Conservation (phyloP, 2,329 filamentous ascomycete genomes). For the Cladosporium sphaerospermum region DNA sequence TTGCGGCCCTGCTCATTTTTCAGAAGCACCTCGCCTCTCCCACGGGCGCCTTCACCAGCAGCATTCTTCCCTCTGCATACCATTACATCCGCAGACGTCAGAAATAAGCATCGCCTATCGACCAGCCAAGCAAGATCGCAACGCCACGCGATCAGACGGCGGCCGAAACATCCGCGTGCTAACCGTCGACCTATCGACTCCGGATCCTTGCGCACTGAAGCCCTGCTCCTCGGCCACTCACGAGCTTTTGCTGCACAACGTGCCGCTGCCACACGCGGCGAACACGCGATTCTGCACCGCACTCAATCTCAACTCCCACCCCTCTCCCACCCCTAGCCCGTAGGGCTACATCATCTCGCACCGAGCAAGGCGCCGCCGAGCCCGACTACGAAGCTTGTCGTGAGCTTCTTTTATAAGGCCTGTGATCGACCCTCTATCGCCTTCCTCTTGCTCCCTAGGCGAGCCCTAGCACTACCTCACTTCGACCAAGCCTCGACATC, state of each 20-base stretch:
- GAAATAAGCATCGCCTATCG: constrained; percentile 2
- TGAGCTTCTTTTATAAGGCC: constrained; percentile 7
- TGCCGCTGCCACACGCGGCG: constrained; percentile 10
- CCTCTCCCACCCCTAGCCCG: not conserved
- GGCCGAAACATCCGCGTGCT: not conserved
- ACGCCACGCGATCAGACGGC: constrained; percentile 5
- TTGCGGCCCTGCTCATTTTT: constrained; percentile 7
- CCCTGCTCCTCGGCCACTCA: constrained; percentile 4
- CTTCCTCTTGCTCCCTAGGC: not conserved
- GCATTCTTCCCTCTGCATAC: not conserved
- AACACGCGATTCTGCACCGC: constrained; percentile 10
- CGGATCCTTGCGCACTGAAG: constrained; percentile 2
- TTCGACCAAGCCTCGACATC: not conserved
- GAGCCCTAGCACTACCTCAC: not conserved
- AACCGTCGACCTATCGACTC: not conserved
- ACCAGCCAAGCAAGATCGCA: not conserved
- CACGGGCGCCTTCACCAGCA: not conserved
- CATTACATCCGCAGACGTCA: not conserved
- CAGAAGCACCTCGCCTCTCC: not conserved
- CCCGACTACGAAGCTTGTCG: constrained; percentile 9
- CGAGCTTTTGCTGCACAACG: constrained; percentile 8
- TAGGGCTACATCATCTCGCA: constrained; percentile 8
- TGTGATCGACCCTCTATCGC: not conserved
- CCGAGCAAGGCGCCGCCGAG: constrained; percentile 8
- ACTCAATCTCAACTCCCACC: not conserved